These are phyloP conservation scores for Aspergillus glaucus DNA, from an alignment of 2,329 filamentous ascomycete genomes.

Conservation along the genomic window DNA sequence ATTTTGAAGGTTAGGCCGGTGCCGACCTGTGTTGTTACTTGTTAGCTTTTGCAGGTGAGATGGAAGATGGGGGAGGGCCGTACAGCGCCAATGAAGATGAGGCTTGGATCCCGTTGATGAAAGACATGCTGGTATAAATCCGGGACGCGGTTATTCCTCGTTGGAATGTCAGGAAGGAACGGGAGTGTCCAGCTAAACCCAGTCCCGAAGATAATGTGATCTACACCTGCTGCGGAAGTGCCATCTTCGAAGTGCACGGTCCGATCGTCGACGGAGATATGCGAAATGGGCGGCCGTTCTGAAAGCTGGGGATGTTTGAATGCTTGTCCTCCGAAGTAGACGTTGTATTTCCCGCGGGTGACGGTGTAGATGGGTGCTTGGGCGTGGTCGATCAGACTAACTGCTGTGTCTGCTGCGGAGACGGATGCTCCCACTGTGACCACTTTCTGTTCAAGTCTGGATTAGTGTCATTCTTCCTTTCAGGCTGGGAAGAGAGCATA, in stretches of 20 bases:
- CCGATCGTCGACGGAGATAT: slow-evolving; percentile 35
- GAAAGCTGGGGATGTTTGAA: slow-evolving; percentile 52
- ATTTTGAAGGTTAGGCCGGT: slow-evolving; percentile 57
- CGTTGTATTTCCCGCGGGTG: slow-evolving; percentile 47
- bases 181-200: slow-evolving; percentile 61
- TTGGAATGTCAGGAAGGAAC: slow-evolving; percentile 48
- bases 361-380: slow-evolving; percentile 48
- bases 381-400: slow-evolving; percentile 43
- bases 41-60: not conserved
- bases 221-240: slow-evolving; percentile 47
- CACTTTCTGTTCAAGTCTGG: slow-evolving; percentile 41
- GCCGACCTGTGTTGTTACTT: slow-evolving; percentile 22
- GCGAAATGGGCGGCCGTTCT: slow-evolving; percentile 22
- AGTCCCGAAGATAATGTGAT: slow-evolving; percentile 61
- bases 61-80: slow-evolving; percentile 6
- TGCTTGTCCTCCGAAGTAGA: slow-evolving; percentile 54
- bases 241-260: slow-evolving; percentile 54
- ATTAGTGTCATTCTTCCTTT: not conserved
- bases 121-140: slow-evolving; percentile 35
- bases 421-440: slow-evolving; percentile 58
- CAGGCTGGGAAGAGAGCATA: slow-evolving; percentile 3
- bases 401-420: slow-evolving; percentile 54
- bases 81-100: slow-evolving; percentile 42
- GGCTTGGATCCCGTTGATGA: slow-evolving; percentile 25
- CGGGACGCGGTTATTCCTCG: slow-evolving; percentile 27